Evolutionary conservation across 2,329 filamentous ascomycete genomes (phyloP), one percentile per base, ranked within the genome.

Genomic region (Microdochium bolleyi): DNA sequence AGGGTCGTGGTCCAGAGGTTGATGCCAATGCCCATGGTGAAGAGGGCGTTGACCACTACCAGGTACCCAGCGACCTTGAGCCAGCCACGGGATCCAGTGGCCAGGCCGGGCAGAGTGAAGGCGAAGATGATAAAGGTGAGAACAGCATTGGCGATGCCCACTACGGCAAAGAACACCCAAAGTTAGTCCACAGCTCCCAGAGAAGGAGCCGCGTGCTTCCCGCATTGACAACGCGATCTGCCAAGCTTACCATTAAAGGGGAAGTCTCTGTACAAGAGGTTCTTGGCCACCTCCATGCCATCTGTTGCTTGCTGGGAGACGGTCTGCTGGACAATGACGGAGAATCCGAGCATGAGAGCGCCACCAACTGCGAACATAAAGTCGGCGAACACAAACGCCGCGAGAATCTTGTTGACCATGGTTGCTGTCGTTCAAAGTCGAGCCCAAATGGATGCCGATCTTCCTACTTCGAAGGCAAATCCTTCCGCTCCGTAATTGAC

Each of bases 1-100:
- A 94, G 72, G 2, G 89, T 92, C 61, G 84, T 73, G 63, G 90
- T 80, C 89, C 87, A 90, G 56, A 89, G 74, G 56, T 78, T 76
- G 49, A 89, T 70, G 48, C 87, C 87, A 34, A 89, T 71, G 53
- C 80, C 70, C 62, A 89, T 69, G 21, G 81, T 87, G 68, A 87
- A 86, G 51, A 87, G 53, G 1, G 73, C 79, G 63, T 79, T 83
- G 44, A 82, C 52, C n/a, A 82, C 74, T 41, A 86, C 71, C 63
- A 88, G 67, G 70, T 82, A 87, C 49, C 80, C 83, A 53, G 85
- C 82, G 16, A 84, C 56, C 67, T 89, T 89, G 61, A 92, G 77
- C 82, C 84, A 88, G 57, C 78, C 75, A 57, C 87, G 79, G 50
- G 77, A 81, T 4, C 83, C 81, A 54, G 87, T 80, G 56, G 85